These are phyloP conservation scores for Thymus mandschuricus DNA, from an alignment of 257 asterid genomes.

Conservation along the genomic window DNA sequence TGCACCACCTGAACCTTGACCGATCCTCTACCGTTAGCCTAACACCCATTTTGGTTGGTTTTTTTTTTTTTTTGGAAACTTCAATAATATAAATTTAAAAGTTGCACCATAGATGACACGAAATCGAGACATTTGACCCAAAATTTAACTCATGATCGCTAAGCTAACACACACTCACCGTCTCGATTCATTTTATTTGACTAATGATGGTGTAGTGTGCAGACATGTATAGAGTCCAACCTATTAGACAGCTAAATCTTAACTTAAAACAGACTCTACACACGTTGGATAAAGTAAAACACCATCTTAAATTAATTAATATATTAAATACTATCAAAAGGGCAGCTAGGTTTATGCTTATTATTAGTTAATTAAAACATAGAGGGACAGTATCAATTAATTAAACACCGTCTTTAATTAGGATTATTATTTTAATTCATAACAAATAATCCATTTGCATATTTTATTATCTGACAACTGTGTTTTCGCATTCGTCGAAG, in stretches of 20 bases:
- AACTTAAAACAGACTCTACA: background rate
- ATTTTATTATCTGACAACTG: constrained; percentile 18
- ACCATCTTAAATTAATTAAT: background rate
- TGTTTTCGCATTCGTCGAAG: background rate
- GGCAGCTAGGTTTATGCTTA: background rate
- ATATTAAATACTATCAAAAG: background rate
- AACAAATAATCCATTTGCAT: background rate
- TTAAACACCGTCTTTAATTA: constrained; percentile 18
- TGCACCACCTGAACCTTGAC: no score
- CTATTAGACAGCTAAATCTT: background rate
- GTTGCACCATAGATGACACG: no score
- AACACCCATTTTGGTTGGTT: no score
- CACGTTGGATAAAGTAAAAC: constrained; percentile 4
- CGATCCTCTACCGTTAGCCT: no score
- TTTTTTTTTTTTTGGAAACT: no score
- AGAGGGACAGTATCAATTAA: background rate
- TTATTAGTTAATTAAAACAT: background rate
- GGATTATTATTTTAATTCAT: background rate
- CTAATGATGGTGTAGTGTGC: background rate
- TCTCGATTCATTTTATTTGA: background rate
- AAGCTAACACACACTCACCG: no score
- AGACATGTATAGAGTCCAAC: background rate
- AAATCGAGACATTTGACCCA: no score
- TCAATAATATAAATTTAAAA: no score
- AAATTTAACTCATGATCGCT: no score